Conservation (phyloP, 1,284 basidiomycete species). For the Mycena citricolor region DNA sequence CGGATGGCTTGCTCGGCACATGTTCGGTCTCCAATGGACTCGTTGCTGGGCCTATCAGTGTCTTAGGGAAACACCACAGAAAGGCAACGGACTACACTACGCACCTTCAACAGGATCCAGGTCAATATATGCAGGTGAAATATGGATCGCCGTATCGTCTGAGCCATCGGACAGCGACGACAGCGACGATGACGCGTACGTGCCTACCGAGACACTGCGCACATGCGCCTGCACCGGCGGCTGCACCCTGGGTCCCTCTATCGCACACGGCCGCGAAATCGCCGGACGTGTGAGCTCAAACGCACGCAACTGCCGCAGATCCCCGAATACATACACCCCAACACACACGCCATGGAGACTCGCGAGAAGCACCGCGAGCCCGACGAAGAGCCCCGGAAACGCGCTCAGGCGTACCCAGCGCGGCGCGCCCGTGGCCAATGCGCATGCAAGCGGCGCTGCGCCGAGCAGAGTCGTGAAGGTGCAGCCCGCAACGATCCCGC, state of each 20-base stretch:
- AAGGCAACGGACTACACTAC: no score
- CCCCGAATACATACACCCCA: slow-evolving; percentile 80
- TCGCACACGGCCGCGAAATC: slow-evolving; percentile 58
- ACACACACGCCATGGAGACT: slow-evolving; percentile 69
- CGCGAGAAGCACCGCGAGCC: slow-evolving; percentile 59
- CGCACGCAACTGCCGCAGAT: slow-evolving; percentile 72
- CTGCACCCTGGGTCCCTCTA: no score
- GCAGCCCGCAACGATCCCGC: slow-evolving; percentile 63
- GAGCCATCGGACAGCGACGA: no score
- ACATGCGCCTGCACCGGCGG: no score
- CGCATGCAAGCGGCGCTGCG: slow-evolving; percentile 48
- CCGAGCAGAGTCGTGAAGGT: slow-evolving; percentile 43
- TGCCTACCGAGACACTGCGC: no score
- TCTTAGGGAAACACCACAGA: no score
- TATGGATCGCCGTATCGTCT: slow-evolving; percentile 42
- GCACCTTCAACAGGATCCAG: slow-evolving; percentile 47
- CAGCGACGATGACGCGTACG: no score
- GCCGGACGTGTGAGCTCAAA: slow-evolving; percentile 70
- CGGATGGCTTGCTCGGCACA: no score
- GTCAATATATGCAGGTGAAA: slow-evolving; percentile 66
- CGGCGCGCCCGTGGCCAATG: slow-evolving; percentile 36
- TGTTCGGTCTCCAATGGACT: no score
- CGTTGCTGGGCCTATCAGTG: no score
- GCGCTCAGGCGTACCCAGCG: slow-evolving; percentile 62
- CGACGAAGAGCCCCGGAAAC: slow-evolving; percentile 69